These are phyloP conservation scores for Dipteronia sinensis DNA, from an alignment of 345 rosid genomes.

Conservation along the genomic window DNA sequence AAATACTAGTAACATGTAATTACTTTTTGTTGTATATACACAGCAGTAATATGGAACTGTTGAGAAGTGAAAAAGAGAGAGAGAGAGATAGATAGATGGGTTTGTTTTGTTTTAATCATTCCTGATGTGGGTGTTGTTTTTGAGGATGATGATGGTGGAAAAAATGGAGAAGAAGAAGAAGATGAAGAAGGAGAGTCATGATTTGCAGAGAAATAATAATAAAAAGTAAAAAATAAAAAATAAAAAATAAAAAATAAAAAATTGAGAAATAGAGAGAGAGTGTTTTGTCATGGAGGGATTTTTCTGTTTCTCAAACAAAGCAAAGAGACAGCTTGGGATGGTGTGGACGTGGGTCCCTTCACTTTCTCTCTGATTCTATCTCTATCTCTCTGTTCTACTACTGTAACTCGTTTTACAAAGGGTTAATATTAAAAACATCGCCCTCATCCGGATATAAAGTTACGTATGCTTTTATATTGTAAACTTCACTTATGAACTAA, in stretches of 20 bases:
- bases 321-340: conserved; percentile 25
- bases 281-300: conserved; percentile 16
- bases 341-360: conserved; percentile 17
- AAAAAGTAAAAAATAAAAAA: not conserved
- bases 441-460: too few species aligned
- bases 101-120: not conserved
- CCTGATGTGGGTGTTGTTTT: not conserved
- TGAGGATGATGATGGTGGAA: not conserved
- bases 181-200: conserved; percentile 21
- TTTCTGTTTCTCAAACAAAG: not conserved
- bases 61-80: not conserved
- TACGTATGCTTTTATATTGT: too few species aligned
- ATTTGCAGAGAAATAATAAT: conserved; percentile 10
- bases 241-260: not conserved
- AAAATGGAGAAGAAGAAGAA: not conserved
- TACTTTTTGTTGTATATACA: conserved; percentile 11
- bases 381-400: not conserved
- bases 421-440: too few species aligned
- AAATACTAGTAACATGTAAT: not conserved
- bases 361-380: not conserved
- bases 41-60: conserved; percentile 2
- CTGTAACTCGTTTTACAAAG: not conserved
- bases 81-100: not conserved
- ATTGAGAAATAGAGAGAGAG: not conserved
- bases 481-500: too few species aligned